Conservation (phyloP, 1,139 yeast species). For the Hemisphaericaspora xylofermentans region DNA sequence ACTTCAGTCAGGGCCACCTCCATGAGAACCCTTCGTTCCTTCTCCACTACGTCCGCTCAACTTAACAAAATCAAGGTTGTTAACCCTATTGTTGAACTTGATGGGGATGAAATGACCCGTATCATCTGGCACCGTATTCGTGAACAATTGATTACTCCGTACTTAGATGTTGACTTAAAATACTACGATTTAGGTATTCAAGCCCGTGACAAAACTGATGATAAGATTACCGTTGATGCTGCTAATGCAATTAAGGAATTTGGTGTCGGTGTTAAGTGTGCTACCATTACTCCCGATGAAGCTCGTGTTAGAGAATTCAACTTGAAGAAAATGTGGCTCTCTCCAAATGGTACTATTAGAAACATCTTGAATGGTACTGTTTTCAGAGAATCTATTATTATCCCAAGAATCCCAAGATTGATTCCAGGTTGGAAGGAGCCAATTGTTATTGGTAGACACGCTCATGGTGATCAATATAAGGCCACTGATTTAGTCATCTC, state of each 20-base stretch:
- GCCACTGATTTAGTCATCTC: constrained; percentile 73
- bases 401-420: constrained; percentile 72
- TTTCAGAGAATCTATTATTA: constrained; percentile 79
- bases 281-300: constrained; percentile 85
- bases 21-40: constrained; percentile 19
- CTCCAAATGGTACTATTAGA: constrained; percentile 84
- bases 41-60: constrained; percentile 21
- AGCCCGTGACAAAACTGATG: constrained; percentile 70
- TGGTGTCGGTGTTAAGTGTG: constrained; percentile 84
- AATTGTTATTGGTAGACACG: constrained; percentile 83
- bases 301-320: constrained; percentile 74
- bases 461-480: constrained; percentile 82
- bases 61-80: constrained; percentile 61
- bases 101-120: constrained; percentile 86
- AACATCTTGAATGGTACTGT: constrained; percentile 82
- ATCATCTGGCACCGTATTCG: constrained; percentile 79
- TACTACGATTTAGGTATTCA: constrained; percentile 75
- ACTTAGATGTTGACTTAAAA: constrained; percentile 68
- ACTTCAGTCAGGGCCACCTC: constrained; percentile 13
- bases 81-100: constrained; percentile 77
- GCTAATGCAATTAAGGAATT: constrained; percentile 73
- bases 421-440: constrained; percentile 82
- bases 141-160: constrained; percentile 67
- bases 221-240: constrained; percentile 70
- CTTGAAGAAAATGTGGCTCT: constrained; percentile 80